Conservation (phyloP, 495 filamentous ascomycete genomes). For the Pyrenopolyporus hunteri region DNA sequence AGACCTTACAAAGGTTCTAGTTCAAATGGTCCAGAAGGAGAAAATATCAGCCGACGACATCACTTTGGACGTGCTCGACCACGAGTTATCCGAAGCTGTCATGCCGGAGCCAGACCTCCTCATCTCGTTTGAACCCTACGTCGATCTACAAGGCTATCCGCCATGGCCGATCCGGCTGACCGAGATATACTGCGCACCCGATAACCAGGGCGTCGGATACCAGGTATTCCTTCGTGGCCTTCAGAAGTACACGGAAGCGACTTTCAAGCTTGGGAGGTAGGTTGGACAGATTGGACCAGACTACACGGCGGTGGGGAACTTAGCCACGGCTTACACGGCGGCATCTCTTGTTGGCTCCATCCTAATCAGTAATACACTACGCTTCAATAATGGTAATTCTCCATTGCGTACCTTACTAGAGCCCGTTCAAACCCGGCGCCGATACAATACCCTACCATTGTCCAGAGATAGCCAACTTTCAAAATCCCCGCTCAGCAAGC, state of each 20-base stretch:
- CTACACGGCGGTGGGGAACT: background rate
- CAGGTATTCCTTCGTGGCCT: constrained; percentile 87
- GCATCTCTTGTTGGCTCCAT: background rate
- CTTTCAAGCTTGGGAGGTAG: constrained; percentile 88
- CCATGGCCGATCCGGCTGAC: constrained; percentile 95
- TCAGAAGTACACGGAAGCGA: constrained; percentile 81
- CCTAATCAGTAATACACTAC: constrained; percentile 1
- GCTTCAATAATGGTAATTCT: background rate
- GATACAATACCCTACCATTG: background rate
- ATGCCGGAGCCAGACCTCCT: constrained; percentile 88
- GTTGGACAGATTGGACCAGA: background rate
- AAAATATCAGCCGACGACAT: constrained; percentile 83
- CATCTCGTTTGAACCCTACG: constrained; percentile 78
- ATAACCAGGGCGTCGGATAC: constrained; percentile 83
- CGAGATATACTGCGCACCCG: constrained; percentile 82
- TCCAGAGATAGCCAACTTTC: background rate
- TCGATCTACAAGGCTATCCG: constrained; percentile 88
- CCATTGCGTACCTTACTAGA: background rate
- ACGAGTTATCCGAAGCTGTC: constrained; percentile 73
- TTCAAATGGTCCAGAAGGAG: constrained; percentile 90
- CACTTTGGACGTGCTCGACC: constrained; percentile 83
- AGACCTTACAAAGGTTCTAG: constrained; percentile 91
- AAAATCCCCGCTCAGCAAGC: no score
- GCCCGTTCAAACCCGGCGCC: background rate
- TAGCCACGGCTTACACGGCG: constrained; percentile 2